Percentiles rank a stretch among this genome's conserved stretches.
These are phyloP conservation scores for Epichloe gansuensis DNA, from an alignment of 2,329 filamentous ascomycete species.

Conservation along the genomic window DNA sequence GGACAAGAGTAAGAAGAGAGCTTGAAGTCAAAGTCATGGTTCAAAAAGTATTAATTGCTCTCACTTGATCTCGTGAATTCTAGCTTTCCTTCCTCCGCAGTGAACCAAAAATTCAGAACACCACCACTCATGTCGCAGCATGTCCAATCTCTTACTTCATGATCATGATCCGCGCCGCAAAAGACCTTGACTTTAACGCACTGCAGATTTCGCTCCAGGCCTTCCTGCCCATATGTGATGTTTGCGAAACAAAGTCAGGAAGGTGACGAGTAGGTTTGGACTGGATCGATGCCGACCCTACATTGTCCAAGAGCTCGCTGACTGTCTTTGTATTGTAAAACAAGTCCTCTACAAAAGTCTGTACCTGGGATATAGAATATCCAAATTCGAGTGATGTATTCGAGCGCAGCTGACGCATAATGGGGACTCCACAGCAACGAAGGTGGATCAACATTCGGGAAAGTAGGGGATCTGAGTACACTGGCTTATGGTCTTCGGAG, in stretches of 20 bases:
- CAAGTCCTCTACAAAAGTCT: conserved; percentile 1
- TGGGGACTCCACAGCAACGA: not conserved
- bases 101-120: not conserved
- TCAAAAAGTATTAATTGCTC: too few relatives aligned
- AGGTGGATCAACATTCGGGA: not conserved
- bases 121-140: conserved; percentile 3
- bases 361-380: not conserved
- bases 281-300: not conserved
- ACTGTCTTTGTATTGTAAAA: not conserved
- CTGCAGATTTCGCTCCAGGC: too few relatives aligned
- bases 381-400: not conserved
- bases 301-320: conserved; percentile 1
- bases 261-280: not conserved
- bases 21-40: too few relatives aligned
- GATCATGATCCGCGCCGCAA: not conserved
- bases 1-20: too few relatives aligned
- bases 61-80: not conserved
- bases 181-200: not conserved
- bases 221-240: not conserved
- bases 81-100: not conserved
- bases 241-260: conserved; percentile 1
- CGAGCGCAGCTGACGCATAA: conserved; percentile 1
- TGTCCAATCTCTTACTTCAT: not conserved
- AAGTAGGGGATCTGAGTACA: not conserved
- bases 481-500: not conserved